These are phyloP conservation scores for Harringtonia lauricola DNA, from an alignment of 2,329 filamentous ascomycete species.

Conservation along the genomic window DNA sequence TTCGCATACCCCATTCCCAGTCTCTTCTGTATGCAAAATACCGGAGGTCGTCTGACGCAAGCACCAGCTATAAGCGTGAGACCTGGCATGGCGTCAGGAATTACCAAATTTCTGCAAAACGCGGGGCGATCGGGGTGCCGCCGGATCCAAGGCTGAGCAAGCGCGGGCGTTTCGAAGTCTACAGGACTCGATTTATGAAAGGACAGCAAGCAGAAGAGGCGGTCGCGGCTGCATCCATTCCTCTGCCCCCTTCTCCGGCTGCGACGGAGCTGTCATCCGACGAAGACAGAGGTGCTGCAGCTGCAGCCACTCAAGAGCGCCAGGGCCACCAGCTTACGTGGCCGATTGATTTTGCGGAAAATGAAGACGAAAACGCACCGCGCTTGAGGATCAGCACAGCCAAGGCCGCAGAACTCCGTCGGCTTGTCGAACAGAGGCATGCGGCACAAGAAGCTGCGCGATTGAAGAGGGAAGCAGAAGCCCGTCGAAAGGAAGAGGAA, in stretches of 20 bases:
- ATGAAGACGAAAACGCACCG: slow-evolving; percentile 3
- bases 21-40: slow-evolving; percentile 7
- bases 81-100: not conserved
- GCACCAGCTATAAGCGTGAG: not conserved
- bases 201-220: not conserved
- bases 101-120: slow-evolving; percentile 7
- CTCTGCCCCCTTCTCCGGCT: slow-evolving; percentile 10
- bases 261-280: slow-evolving; percentile 8
- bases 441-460: slow-evolving; percentile 13
- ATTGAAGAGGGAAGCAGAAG: slow-evolving; percentile 12
- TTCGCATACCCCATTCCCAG: slow-evolving; percentile 5
- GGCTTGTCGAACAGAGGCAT: slow-evolving; percentile 8
- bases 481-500: slow-evolving; percentile 13
- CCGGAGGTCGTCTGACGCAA: not conserved
- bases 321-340: slow-evolving; percentile 2
- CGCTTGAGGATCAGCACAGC: slow-evolving; percentile 13
- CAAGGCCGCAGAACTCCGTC: slow-evolving; percentile 16
- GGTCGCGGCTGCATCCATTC: slow-evolving; percentile 3
- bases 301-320: not conserved
- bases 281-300: not conserved
- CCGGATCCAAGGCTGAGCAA: slow-evolving; percentile 4
- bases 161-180: slow-evolving; percentile 3
- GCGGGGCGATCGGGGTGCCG: slow-evolving; percentile 1
- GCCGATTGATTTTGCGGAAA: slow-evolving; percentile 4
- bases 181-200: no score